Percentiles rank a stretch among this genome's conserved stretches.
Conservation (phyloP, 2,329 filamentous ascomycete genomes). For the Cladosporium austrohemisphaericum region DNA sequence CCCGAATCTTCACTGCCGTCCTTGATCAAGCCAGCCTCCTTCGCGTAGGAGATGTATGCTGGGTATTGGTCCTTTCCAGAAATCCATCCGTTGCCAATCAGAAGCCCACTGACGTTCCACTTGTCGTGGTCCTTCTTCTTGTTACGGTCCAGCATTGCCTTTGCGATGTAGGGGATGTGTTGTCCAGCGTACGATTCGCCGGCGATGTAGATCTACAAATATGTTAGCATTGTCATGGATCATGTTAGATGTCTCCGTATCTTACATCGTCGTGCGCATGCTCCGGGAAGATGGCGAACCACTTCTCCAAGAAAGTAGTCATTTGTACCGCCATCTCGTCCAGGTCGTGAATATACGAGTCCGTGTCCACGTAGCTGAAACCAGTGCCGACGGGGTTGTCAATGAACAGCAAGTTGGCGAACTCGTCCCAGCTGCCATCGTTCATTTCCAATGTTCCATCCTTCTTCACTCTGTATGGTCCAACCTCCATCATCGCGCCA, state of each 20-base stretch:
- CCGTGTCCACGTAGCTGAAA: conserved; percentile 89
- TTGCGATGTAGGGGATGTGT: conserved; percentile 95
- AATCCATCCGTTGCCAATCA: conserved; percentile 99
- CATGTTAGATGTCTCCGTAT: conserved; percentile 22
- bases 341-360: conserved; percentile 81
- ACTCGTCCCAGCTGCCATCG: conserved; percentile 97
- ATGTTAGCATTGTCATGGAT: conserved; percentile 13
- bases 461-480: conserved; percentile 81
- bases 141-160: conserved; percentile 84
- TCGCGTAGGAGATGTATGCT: conserved; percentile 76
- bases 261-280: conserved; percentile 88
- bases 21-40: conserved; percentile 69
- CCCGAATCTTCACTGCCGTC: conserved; percentile 62
- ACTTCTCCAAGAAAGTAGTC: conserved; percentile 83
- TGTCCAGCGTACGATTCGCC: conserved; percentile 97
- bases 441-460: conserved; percentile 71
- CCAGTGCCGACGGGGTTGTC: conserved; percentile 96
- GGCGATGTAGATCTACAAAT: conserved; percentile 75
- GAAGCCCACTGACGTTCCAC: conserved; percentile 79
- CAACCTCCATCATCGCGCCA: conserved; percentile 92
- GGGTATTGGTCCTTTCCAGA: conserved; percentile 86
- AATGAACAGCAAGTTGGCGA: conserved; percentile 93
- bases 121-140: conserved; percentile 46
- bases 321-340: conserved; percentile 88
- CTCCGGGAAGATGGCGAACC: conserved; percentile 84